A percentile compares a stretch with the other conserved stretches of the same genome.
Conservation (phyloP, 2,329 filamentous ascomycete genomes). For the Fusarium anguioides region DNA sequence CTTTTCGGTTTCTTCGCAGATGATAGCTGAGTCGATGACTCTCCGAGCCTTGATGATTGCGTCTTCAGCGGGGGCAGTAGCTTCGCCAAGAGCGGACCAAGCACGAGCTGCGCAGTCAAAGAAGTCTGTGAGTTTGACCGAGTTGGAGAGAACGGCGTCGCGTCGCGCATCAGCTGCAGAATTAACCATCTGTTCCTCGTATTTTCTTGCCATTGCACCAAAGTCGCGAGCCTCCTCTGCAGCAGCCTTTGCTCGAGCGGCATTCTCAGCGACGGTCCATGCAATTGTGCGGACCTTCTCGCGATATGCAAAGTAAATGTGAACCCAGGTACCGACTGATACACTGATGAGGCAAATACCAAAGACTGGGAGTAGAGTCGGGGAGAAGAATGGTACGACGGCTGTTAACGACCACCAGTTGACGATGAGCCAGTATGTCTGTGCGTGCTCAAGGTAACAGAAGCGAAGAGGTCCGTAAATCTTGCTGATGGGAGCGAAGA, state of each 20-base stretch:
- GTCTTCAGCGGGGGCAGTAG: conserved; percentile 26
- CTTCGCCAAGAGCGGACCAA: conserved; percentile 25
- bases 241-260: conserved; percentile 15
- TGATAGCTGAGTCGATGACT: conserved; percentile 17
- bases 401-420: conserved; percentile 32
- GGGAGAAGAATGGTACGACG: conserved; percentile 24
- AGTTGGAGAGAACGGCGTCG: conserved; percentile 8
- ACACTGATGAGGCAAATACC: conserved; percentile 16
- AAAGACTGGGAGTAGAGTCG: background rate
- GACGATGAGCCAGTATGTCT: conserved; percentile 25
- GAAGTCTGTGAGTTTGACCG: conserved; percentile 9
- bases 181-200: conserved; percentile 21
- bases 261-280: background rate
- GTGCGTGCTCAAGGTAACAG: conserved; percentile 30
- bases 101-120: conserved; percentile 24
- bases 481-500: conserved; percentile 20
- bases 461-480: conserved; percentile 28
- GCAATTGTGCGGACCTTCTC: conserved; percentile 20
- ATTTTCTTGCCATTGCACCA: conserved; percentile 7
- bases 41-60: conserved; percentile 24
- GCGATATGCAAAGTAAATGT: conserved; percentile 15
- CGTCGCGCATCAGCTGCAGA: conserved; percentile 12
- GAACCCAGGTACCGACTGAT: conserved; percentile 18
- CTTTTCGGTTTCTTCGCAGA: conserved; percentile 25
- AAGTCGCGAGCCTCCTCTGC: conserved; percentile 21